Evolutionary conservation across 495 filamentous ascomycete genomes (phyloP).

Genomic region (Xylaria acuta): DNA sequence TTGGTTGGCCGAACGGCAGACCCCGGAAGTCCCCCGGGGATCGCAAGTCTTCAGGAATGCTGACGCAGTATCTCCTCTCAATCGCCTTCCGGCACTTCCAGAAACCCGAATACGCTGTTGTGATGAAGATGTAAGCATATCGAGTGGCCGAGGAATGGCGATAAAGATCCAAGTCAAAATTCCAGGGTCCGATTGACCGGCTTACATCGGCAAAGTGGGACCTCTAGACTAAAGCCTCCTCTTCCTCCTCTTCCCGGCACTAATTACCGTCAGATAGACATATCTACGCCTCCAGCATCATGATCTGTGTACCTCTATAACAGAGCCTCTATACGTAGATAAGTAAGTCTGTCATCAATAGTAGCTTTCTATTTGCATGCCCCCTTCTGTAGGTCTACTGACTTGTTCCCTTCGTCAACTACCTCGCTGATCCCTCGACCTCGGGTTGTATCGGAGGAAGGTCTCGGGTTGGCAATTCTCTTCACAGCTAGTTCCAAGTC

Average conservation of each 20-base stretch:
- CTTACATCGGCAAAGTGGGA: slow-evolving; percentile 16
- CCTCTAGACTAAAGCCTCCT: neutral
- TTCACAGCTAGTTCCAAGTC: neutral
- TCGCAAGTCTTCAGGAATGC: neutral
- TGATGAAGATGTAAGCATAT: slow-evolving; percentile 1
- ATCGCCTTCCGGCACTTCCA: neutral
- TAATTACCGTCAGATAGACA: neutral
- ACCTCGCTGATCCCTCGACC: neutral
- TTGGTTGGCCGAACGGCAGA: neutral
- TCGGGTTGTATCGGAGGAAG: slow-evolving; percentile 6
- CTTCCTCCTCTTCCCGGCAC: too few relatives aligned
- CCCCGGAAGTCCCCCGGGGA: neutral
- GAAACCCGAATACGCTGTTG: neutral
- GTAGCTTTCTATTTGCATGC: neutral
- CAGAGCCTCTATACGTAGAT: neutral
- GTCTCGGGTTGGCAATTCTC: neutral
- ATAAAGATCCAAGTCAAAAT: slow-evolving; percentile 8
- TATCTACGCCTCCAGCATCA: neutral
- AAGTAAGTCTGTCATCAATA: neutral
- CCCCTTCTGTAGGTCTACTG: neutral
- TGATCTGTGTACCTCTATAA: neutral
- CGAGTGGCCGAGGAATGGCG: neutral
- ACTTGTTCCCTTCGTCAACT: neutral
- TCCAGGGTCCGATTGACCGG: slow-evolving; percentile 18
- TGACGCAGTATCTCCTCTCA: neutral